Conservation (phyloP, 208 protist genomes). For the Leishmania gerbilli region DNA sequence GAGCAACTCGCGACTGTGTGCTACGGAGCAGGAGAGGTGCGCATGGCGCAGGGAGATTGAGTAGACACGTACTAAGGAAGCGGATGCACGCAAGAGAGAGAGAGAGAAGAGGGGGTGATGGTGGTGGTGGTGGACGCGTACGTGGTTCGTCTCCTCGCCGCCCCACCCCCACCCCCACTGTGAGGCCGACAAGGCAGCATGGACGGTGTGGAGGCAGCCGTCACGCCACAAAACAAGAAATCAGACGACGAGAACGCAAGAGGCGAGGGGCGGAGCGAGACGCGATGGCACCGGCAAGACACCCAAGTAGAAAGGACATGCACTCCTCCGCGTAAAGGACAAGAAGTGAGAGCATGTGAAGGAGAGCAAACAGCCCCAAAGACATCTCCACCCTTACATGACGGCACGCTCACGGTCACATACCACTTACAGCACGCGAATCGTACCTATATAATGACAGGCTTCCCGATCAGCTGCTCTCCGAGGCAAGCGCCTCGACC, state of each 20-base stretch:
- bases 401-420: no score
- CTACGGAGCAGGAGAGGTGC: not conserved
- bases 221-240: not conserved
- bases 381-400: no score
- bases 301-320: not conserved
- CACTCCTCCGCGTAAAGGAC: not conserved
- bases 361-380: no score
- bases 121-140: not conserved
- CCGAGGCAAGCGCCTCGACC: slow-evolving; percentile 27
- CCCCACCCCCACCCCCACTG: no score
- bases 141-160: not conserved
- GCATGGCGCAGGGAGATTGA: no score
- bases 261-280: not conserved
- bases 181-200: not conserved
- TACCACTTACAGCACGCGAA: not conserved
- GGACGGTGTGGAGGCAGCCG: not conserved
- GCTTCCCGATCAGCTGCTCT: not conserved
- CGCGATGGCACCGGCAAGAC: not conserved
- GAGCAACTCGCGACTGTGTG: not conserved
- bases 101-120: not conserved
- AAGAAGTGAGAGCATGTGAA: no score
- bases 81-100: not conserved
- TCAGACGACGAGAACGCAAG: no score
- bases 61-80: no score
- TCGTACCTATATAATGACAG: not conserved